These are phyloP conservation scores for Eudorina sp. DNA, from an alignment of 139 green algal species.

Conservation along the genomic window DNA sequence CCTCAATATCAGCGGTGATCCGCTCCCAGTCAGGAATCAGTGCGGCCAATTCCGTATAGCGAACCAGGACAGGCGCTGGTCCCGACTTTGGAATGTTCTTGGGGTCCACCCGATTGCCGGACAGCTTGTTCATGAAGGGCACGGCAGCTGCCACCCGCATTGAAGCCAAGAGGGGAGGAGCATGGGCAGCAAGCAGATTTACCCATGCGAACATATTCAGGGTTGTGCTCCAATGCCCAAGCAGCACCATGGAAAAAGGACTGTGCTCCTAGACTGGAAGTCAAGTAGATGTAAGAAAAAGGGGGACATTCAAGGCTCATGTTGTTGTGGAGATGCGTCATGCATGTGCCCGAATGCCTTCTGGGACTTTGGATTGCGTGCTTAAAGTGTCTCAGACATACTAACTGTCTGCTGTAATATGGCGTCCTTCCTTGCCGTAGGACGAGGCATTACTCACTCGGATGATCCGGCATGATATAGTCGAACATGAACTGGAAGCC, in stretches of 20 bases:
- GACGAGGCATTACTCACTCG: not conserved
- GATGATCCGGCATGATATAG: constrained; percentile 81
- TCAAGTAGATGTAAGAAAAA: too few relatives aligned
- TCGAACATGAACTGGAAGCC: constrained; percentile 78
- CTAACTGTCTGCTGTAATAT: not conserved
- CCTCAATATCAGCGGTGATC: constrained; percentile 85
- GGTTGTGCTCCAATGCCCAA: too few relatives aligned
- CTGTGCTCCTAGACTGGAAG: too few relatives aligned
- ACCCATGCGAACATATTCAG: too few relatives aligned
- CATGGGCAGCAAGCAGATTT: too few relatives aligned
- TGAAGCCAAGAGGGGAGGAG: not conserved
- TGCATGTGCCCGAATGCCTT: too few relatives aligned
- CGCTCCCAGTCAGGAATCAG: constrained; percentile 85
- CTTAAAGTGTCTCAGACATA: too few relatives aligned
- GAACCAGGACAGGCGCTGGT: constrained; percentile 80
- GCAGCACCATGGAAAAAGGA: too few relatives aligned
- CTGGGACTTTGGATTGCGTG: too few relatives aligned
- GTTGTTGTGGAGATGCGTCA: too few relatives aligned
- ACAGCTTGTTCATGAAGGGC: constrained; percentile 44
- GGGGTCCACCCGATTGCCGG: not conserved
- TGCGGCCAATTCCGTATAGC: constrained; percentile 66
- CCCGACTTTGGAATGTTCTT: constrained; percentile 65
- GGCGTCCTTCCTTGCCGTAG: not conserved
- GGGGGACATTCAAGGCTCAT: too few relatives aligned
- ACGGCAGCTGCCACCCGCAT: constrained; percentile 39